phyloP scores from a whole-genome alignment of 2,329 filamentous ascomycete genomes.

The Iodosphaeria phyllophila region DNA sequence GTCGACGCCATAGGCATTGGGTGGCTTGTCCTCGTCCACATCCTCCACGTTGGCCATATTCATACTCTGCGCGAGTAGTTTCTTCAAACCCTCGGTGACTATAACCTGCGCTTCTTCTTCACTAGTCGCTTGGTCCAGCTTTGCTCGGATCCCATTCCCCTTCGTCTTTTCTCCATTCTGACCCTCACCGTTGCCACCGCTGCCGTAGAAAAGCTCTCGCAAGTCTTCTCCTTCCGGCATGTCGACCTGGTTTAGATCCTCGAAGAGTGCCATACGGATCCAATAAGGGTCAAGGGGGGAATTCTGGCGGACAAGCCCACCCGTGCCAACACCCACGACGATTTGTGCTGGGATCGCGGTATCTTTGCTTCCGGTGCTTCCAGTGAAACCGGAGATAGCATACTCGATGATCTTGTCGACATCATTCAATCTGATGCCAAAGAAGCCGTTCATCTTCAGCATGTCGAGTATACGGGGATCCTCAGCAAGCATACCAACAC shows the following conservation, averaged over 20 bases:
- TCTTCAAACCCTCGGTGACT: slow-evolving; percentile 17
- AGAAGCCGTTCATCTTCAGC: slow-evolving; percentile 31
- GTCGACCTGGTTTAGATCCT: slow-evolving; percentile 28
- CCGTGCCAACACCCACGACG: slow-evolving; percentile 33
- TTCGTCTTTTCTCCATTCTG: too few species aligned
- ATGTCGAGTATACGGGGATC: slow-evolving; percentile 26
- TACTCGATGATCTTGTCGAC: slow-evolving; percentile 26
- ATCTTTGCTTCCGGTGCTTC: slow-evolving; percentile 9
- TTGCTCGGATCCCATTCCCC: slow-evolving; percentile 1
- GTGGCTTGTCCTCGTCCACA: slow-evolving; percentile 20
- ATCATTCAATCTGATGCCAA: slow-evolving; percentile 30
- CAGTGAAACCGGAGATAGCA: slow-evolving; percentile 21
- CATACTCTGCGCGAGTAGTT: slow-evolving; percentile 24
- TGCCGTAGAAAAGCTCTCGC: too few species aligned
- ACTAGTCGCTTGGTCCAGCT: slow-evolving; percentile 4
- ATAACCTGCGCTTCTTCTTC: slow-evolving; percentile 14
- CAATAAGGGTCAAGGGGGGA: slow-evolving; percentile 33
- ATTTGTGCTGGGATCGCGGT: slow-evolving; percentile 23
- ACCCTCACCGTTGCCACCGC: slow-evolving; percentile 4
- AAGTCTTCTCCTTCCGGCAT: slow-evolving; percentile 11
- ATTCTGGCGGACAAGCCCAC: slow-evolving; percentile 32
- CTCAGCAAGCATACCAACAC: slow-evolving; percentile 33
- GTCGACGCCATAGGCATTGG: slow-evolving; percentile 30
- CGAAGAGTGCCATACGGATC: slow-evolving; percentile 28
- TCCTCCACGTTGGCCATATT: slow-evolving; percentile 24